Conservation (phyloP, 805 yeast species). For the Starmerella roubikii region DNA sequence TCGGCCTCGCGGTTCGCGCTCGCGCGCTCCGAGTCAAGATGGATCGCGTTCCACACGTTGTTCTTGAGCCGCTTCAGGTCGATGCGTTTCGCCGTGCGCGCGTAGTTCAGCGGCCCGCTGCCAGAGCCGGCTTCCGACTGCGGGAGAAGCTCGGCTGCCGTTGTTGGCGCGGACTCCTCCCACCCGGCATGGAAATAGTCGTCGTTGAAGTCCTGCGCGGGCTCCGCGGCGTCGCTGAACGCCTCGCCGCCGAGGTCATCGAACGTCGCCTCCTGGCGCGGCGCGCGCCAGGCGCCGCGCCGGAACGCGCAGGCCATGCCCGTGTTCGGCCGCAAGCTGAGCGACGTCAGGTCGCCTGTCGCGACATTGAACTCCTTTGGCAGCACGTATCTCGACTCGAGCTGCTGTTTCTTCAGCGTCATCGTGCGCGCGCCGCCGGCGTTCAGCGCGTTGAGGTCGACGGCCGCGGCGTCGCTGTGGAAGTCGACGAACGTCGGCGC, state of each 20-base stretch:
- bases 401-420: constrained; percentile 26
- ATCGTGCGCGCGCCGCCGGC: constrained; percentile 25
- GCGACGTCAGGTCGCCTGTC: constrained; percentile 49
- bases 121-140: constrained; percentile 4
- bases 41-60: constrained; percentile 51
- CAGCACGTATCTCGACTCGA: constrained; percentile 36
- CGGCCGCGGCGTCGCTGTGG: constrained; percentile 2
- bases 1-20: too few species aligned
- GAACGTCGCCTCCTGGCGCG: not conserved
- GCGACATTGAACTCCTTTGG: constrained; percentile 67
- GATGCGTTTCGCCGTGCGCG: constrained; percentile 64
- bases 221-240: too few species aligned
- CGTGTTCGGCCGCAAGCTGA: constrained; percentile 51
- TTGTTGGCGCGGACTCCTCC: constrained; percentile 8
- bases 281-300: constrained; percentile 5
- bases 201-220: not conserved
- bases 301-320: constrained; percentile 15
- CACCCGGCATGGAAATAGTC: constrained; percentile 10
- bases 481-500: constrained; percentile 34
- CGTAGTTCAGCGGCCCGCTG: constrained; percentile 34
- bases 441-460: constrained; percentile 3
- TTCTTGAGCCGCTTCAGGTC: constrained; percentile 62
- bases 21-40: too few species aligned
- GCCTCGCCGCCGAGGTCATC: not conserved
- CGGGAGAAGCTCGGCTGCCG: constrained; percentile 14